A percentile compares a stretch with the other conserved stretches of the same genome.
These are phyloP conservation scores for Microsporum ferrugineum DNA, from an alignment of 2,329 filamentous ascomycete species.

Conservation along the genomic window DNA sequence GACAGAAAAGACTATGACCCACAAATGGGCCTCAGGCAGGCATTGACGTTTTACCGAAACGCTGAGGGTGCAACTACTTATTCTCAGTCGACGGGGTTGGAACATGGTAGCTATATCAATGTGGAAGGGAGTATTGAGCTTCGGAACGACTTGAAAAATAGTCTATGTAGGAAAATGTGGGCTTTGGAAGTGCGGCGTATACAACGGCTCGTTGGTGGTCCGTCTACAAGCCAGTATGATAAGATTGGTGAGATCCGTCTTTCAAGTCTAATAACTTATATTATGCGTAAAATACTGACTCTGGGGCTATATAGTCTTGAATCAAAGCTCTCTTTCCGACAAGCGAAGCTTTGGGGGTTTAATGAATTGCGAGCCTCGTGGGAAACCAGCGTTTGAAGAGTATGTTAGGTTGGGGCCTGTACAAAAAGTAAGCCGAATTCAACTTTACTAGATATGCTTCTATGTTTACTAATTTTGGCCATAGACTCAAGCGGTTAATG, in stretches of 20 bases:
- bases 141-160: constrained; percentile 28
- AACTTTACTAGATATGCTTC: not conserved
- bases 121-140: constrained; percentile 34
- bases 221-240: constrained; percentile 26
- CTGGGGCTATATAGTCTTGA: constrained; percentile 19
- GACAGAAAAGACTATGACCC: constrained; percentile 35
- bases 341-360: constrained; percentile 30
- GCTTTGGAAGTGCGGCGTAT: constrained; percentile 33
- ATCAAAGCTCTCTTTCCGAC: constrained; percentile 23
- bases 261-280: not conserved
- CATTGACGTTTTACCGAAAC: constrained; percentile 32
- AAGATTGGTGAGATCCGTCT: constrained; percentile 26
- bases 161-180: constrained; percentile 34
- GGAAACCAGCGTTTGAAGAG: constrained; percentile 28
- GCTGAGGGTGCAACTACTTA: constrained; percentile 28
- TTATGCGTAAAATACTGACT: not conserved
- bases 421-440: constrained; percentile 23
- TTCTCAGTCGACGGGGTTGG: constrained; percentile 29
- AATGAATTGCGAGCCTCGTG: constrained; percentile 31
- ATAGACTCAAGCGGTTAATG: constrained; percentile 29
- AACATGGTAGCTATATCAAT: constrained; percentile 35
- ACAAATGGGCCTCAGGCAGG: constrained; percentile 30
- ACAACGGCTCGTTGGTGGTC: constrained; percentile 30
- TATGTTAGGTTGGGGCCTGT: constrained; percentile 29
- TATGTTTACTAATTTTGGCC: not conserved